These are phyloP conservation scores for Curvularia eragrostidis DNA, from an alignment of 2,329 filamentous ascomycete species.

Conservation along the genomic window DNA sequence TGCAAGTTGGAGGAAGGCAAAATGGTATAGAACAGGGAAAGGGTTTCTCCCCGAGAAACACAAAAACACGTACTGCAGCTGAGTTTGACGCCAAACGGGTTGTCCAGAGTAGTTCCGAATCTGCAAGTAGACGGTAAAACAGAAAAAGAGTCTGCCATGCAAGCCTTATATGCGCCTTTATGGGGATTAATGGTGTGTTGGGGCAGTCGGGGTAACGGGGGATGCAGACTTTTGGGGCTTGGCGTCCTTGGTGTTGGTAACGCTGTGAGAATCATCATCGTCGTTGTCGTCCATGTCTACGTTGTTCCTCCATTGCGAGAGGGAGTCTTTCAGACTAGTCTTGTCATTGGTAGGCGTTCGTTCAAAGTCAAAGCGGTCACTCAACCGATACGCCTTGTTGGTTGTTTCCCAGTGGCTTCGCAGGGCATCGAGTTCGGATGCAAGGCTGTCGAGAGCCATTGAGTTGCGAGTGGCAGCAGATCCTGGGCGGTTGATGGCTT, in stretches of 20 bases:
- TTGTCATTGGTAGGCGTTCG: constrained; percentile 50
- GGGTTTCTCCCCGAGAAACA: constrained; percentile 4
- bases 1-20: neutral
- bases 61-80: constrained; percentile 1
- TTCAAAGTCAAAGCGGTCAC: constrained; percentile 89
- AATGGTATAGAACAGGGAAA: constrained; percentile 16
- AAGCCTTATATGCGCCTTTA: neutral
- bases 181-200: constrained; percentile 5
- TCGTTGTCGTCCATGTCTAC: constrained; percentile 41
- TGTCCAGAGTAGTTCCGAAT: constrained; percentile 3
- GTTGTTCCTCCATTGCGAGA: constrained; percentile 46
- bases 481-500: constrained; percentile 35
- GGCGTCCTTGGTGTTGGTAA: constrained; percentile 3
- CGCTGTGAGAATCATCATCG: constrained; percentile 24
- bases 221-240: constrained; percentile 7
- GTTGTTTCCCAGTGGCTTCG: constrained; percentile 94
- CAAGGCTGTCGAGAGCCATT: constrained; percentile 85
- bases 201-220: constrained; percentile 6
- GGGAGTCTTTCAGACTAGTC: constrained; percentile 40
- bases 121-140: constrained; percentile 2
- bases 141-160: neutral
- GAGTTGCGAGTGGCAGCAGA: constrained; percentile 60
- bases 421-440: constrained; percentile 88
- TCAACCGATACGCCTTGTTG: constrained; percentile 92
- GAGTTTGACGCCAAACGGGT: constrained; percentile 2